Base-by-base conservation (phyloP, 305 asterid species). In the Striga hermonthica region DNA sequence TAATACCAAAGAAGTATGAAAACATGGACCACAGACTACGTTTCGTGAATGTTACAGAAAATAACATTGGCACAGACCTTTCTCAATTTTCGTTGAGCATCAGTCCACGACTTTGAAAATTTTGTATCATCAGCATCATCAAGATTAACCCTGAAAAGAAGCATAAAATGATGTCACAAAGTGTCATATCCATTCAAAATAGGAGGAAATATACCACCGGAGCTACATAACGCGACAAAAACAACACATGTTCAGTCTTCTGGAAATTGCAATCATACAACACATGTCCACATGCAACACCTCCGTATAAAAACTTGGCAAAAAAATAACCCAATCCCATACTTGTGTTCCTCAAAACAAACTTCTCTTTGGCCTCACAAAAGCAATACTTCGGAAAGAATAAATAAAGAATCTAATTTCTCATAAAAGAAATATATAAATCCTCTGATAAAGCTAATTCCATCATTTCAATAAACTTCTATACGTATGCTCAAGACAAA, bases 31-130 rank as follows among this genome's bases (percentile, higher is more conserved):
- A 22, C 50, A 50, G 39, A 45, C 45, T 39, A 35, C 58, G 35
- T 72, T 61, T 55, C 57, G 65, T 48, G 34, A 47, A 37, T 12
- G 47, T 57, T 39, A 14, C 36, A 67, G 70, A 61, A 73, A 68
- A 64, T 60, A 69, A 57, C 55, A 70, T 35, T 57, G 57, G 41
- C 38, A 75, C 89, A 16, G 35, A 91, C 96, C 97, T 86, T 88
- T 73, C 57, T 81, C 13, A 6, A 60, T 78, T 76, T 84, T 58
- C 70, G 79, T 39, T 39, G 76, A 58, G 81, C 88, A 70, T 68
- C 91, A 48, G 88, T 86, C 86, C 81, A 78, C 61, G 89, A 72
- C 68, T 83, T 84, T 57, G 82, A 70, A 53, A 57, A 60, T 67
- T 67, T 80, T 47, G 67, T 10, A 52, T 76, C 79, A 47, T 74